These are phyloP conservation scores for Apiotrichum porosum DNA, from an alignment of 1,284 basidiomycete species.

Conservation along the genomic window DNA sequence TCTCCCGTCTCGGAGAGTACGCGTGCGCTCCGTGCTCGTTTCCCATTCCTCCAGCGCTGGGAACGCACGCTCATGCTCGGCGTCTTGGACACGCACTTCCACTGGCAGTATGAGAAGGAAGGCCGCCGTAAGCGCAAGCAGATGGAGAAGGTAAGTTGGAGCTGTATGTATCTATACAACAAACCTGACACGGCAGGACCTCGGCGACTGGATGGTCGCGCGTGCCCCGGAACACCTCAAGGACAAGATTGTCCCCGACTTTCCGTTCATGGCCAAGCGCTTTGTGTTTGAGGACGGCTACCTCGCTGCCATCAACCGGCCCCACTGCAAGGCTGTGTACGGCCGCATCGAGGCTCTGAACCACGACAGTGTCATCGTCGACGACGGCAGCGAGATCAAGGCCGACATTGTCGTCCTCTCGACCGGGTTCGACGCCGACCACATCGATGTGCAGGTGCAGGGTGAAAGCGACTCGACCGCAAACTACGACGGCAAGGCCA, in stretches of 20 bases:
- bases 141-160: slow-evolving; percentile 4
- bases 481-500: slow-evolving; percentile 10
- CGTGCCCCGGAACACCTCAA: slow-evolving; percentile 14
- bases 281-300: slow-evolving; percentile 21
- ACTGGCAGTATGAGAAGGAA: slow-evolving; percentile 13
- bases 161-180: too few relatives aligned
- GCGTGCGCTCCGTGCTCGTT: slow-evolving; percentile 4
- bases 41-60: slow-evolving; percentile 10
- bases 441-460: slow-evolving; percentile 15
- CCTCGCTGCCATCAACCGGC: slow-evolving; percentile 16
- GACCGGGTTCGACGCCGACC: slow-evolving; percentile 17
- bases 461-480: slow-evolving; percentile 13
- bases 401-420: slow-evolving; percentile 19
- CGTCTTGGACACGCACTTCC: slow-evolving; percentile 9
- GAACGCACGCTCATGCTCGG: slow-evolving; percentile 11
- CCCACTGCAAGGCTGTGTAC: slow-evolving; percentile 11
- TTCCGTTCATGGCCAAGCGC: slow-evolving; percentile 6
- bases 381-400: slow-evolving; percentile 13
- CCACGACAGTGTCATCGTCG: slow-evolving; percentile 6
- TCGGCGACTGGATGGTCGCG: slow-evolving; percentile 10
- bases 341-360: slow-evolving; percentile 14
- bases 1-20: slow-evolving; percentile 8
- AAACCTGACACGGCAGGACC: neutral
- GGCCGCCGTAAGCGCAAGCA: slow-evolving; percentile 9
- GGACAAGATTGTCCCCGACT: slow-evolving; percentile 13